Evolutionary conservation across 1,139 yeast genomes (phyloP), one percentile per base, ranked within the genome.

Genomic region (Sugiyamaella japonica): DNA sequence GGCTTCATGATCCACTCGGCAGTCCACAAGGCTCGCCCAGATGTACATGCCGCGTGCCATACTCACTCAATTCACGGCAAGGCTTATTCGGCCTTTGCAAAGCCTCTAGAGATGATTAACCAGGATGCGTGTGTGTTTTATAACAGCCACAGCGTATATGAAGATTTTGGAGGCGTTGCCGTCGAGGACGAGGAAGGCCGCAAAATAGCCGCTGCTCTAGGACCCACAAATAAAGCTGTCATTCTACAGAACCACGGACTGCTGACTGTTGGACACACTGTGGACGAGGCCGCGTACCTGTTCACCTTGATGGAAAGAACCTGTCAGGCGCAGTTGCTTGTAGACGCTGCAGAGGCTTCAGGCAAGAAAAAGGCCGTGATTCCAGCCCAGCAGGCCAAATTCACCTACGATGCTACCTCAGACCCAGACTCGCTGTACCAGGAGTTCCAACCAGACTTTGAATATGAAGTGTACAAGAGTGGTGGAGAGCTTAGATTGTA

Each of bases 1-100:
- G 95, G 95, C 0, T 87, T 86, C 73, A 81, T 83, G 58, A 87
- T 87, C 70, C 95, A 87, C 65, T 81, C 87, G 0, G 90, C 88
- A 15, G 68, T 87, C 37, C 95, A 87, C 72, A 78, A 77, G 66
- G 86, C 89, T 7, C 78, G 95, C 58, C 93, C 91, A 1, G 91
- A 87, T 62, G 85, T 87, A 16, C 75, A 82, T 63, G 93, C 95
- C 20, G 95, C 95, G 1, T 85, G 93, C 66, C 95, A 87, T 69
- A 79, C 90, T 7, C 95, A 87, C 64, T 84, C 91, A 2, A 73
- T 78, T 34, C 79, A 82, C 66, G 95, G 95, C 51, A 85, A 85
- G 66, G 86, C 95, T 0, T 87, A 82, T 71, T 80, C 89, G 9
- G 76, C 86, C 0, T 83, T 86, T 65, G 93, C 90, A 23, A 79